These are phyloP conservation scores for Cladophialophora yegresii DNA, from an alignment of 2,329 filamentous ascomycete genomes.

Conservation along the genomic window DNA sequence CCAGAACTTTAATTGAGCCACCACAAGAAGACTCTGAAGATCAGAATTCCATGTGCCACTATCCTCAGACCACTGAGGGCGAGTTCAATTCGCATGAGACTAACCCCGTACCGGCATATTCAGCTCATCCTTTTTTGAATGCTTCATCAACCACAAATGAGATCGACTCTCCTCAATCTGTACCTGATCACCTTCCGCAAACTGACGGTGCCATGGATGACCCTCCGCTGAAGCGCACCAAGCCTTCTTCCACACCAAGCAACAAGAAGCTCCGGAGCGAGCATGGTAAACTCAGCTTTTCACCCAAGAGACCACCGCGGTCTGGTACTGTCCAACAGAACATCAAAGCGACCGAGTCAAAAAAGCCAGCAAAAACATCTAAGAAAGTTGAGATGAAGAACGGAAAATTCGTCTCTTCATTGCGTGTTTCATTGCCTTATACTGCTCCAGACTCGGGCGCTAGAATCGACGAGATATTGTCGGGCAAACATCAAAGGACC, in stretches of 20 bases:
- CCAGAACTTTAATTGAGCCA: constrained; percentile 1
- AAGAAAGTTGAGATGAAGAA: constrained; percentile 33
- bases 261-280: constrained; percentile 52
- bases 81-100: not conserved
- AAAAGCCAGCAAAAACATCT: not conserved
- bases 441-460: constrained; percentile 51
- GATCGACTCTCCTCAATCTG: constrained; percentile 2
- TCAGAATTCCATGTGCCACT: not conserved
- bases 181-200: not conserved
- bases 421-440: constrained; percentile 28
- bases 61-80: not conserved
- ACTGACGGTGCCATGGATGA: not conserved
- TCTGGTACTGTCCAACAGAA: not conserved
- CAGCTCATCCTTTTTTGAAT: not conserved
- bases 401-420: constrained; percentile 32
- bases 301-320: constrained; percentile 15
- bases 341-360: constrained; percentile 1
- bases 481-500: constrained; percentile 37
- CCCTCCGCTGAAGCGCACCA: constrained; percentile 6
- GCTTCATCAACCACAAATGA: constrained; percentile 1
- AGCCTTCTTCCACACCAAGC: constrained; percentile 52
- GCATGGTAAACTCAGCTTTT: constrained; percentile 45
- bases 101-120: not conserved
- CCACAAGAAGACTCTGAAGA: not conserved
- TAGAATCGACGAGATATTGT: constrained; percentile 63